Evolutionary conservation across 2,329 filamentous ascomycete species (phyloP).

Genomic region (Fusarium longipes): DNA sequence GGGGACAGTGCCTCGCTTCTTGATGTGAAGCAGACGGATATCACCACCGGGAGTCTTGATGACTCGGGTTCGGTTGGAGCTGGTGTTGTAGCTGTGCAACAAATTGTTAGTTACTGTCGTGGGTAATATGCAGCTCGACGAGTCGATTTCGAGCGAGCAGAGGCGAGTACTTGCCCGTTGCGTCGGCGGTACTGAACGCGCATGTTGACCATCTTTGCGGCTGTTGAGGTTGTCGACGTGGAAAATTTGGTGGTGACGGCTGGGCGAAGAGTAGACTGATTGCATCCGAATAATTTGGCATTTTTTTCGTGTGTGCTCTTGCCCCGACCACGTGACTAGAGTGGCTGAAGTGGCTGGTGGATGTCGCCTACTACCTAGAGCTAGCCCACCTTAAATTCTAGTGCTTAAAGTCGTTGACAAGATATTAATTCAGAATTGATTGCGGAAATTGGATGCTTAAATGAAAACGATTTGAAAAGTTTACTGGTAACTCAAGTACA

Average conservation of each 20-base stretch:
- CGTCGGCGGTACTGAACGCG: conserved; percentile 71
- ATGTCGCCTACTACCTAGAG: too few species aligned
- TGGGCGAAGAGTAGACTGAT: conserved; percentile 1
- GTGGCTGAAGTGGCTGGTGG: not conserved
- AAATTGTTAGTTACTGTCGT: conserved; percentile 42
- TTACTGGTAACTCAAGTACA: not conserved
- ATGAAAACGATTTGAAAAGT: too few species aligned
- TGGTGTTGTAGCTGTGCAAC: conserved; percentile 88
- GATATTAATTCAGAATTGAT: not conserved
- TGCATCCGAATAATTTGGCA: conserved; percentile 14
- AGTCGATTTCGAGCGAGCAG: conserved; percentile 33
- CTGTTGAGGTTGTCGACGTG: conserved; percentile 29
- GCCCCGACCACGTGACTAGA: not conserved
- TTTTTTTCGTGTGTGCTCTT: conserved; percentile 52
- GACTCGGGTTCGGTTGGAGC: conserved; percentile 95
- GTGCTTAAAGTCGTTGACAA: not conserved
- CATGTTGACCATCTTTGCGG: conserved; percentile 68
- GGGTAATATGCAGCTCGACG: conserved; percentile 20
- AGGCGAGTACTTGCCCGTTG: conserved; percentile 74
- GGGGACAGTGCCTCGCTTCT: conserved; percentile 98
- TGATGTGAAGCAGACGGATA: conserved; percentile 97
- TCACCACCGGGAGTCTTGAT: conserved; percentile 97
- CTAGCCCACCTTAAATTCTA: not conserved
- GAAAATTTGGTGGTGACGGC: conserved; percentile 10
- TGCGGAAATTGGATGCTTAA: too few species aligned